Evolutionary conservation across 164 flowering plant genomes (phyloP).

Genomic region (Sextonia rubra): DNA sequence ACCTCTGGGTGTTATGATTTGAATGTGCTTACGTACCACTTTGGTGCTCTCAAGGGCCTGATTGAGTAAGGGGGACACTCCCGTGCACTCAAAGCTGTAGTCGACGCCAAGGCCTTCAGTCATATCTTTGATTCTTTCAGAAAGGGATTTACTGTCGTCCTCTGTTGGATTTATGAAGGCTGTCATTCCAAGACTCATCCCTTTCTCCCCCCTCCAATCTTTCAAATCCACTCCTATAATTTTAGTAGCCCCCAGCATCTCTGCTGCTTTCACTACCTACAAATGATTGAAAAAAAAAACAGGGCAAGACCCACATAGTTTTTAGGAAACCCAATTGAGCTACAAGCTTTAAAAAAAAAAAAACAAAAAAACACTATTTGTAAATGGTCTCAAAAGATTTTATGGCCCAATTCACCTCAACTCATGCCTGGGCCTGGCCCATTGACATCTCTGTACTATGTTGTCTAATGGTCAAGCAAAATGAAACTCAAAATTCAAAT

Average conservation of each 20-base stretch:
- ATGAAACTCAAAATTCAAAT: not conserved
- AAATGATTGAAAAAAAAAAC: too few species aligned
- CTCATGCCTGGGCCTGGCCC: not conserved
- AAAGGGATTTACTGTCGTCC: slow-evolving; percentile 20
- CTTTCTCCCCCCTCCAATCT: slow-evolving; percentile 28
- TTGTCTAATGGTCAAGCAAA: not conserved
- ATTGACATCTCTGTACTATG: not conserved
- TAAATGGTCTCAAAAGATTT: not conserved
- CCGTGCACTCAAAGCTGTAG: slow-evolving; percentile 49
- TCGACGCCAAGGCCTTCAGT: slow-evolving; percentile 54
- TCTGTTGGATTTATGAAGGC: slow-evolving; percentile 39
- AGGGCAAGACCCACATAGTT: too few species aligned
- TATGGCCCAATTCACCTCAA: not conserved
- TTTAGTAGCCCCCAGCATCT: slow-evolving; percentile 32
- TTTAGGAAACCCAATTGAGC: too few species aligned
- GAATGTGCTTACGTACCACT: slow-evolving; percentile 21
- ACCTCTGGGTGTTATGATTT: too few species aligned
- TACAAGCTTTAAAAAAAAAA: too few species aligned
- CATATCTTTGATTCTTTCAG: slow-evolving; percentile 31
- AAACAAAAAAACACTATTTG: too few species aligned
- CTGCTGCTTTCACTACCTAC: slow-evolving; percentile 25
- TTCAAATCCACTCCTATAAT: slow-evolving; percentile 46
- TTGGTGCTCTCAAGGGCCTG: slow-evolving; percentile 37
- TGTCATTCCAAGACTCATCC: slow-evolving; percentile 38
- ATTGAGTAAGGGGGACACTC: slow-evolving; percentile 21